Base-by-base conservation (phyloP, 2,329 filamentous ascomycete species). In the Curvularia spicifera region DNA sequence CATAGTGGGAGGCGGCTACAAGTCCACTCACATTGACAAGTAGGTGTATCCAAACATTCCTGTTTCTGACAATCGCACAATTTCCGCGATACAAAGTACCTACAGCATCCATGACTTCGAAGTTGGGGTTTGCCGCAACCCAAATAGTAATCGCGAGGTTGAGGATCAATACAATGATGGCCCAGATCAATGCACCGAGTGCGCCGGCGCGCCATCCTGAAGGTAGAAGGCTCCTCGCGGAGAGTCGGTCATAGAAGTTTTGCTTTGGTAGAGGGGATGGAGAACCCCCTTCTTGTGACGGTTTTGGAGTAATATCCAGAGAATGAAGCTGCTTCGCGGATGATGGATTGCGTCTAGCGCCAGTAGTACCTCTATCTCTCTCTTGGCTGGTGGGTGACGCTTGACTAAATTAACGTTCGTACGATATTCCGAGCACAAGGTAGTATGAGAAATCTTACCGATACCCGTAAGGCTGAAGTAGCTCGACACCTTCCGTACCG, bases 141-240 rank as follows among this genome's bases (percentile, higher is more conserved):
- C 48, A 51, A 10, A 51, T 51, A 12, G 48, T 43, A n/a, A 51
- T 43, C 20, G 5, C 18, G 6, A 51, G 37, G 39, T 51, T 43
- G 26, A 43, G n/a, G 2, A 33, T 15, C 9, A 51, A 28, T 13
- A 51, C 26, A 24, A 31, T 5, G n/a, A 51, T 15, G 8, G 18
- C 48, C 18, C 48, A 26, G 10, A 31, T 9, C 26, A 51, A 33
- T 15, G 37, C 22, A 10, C 20, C 6, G 28, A 51, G 48, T 13
- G 48, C 37, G 18, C 48, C 48, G 4, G 48, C 22, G 6, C 48
- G 37, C 48, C 37, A 51, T 26, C 48, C 26, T 15, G 37, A 31
- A 4, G 6, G 24, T 15, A 29, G n/a, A 20, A 29, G 7, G 13
- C 5, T 5, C 6, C 20, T 24, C 4, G 15, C 3, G 9, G 26